phyloP scores from a whole-genome alignment of 495 filamentous ascomycete species.

The Stereocaulon alpinum region DNA sequence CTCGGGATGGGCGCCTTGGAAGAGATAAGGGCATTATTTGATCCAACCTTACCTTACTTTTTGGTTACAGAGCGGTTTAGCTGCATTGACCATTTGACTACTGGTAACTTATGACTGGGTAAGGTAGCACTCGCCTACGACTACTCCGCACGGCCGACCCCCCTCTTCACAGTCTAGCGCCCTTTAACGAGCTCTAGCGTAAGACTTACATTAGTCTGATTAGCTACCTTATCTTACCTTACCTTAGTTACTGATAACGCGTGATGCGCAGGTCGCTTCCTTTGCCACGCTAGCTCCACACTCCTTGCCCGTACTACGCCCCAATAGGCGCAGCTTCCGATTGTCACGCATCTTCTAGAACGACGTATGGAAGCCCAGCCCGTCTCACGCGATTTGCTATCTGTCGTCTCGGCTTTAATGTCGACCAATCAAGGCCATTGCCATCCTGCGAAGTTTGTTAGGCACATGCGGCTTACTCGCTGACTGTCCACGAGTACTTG shows the following conservation, averaged over 20 bases:
- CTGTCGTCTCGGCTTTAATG: neutral
- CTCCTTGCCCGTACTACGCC: neutral
- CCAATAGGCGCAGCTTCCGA: neutral
- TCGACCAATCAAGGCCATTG: neutral
- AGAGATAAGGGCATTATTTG: conserved; percentile 2
- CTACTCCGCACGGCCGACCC: too few relatives aligned
- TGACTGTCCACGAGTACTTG: too few relatives aligned
- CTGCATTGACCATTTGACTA: too few relatives aligned
- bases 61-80: too few relatives aligned
- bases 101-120: too few relatives aligned
- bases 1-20: neutral
- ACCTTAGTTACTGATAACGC: conserved; percentile 13
- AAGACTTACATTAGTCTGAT: neutral
- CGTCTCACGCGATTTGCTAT: neutral
- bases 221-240: too few relatives aligned
- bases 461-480: neutral
- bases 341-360: conserved; percentile 11
- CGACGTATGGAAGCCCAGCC: neutral
- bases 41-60: neutral
- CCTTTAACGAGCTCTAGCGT: neutral
- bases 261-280: neutral
- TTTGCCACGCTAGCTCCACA: neutral
- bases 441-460: neutral
- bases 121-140: too few relatives aligned
- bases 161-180: neutral